phyloP scores from a whole-genome alignment of 352 stramenopile genomes.

The Phytophthora multivora region DNA sequence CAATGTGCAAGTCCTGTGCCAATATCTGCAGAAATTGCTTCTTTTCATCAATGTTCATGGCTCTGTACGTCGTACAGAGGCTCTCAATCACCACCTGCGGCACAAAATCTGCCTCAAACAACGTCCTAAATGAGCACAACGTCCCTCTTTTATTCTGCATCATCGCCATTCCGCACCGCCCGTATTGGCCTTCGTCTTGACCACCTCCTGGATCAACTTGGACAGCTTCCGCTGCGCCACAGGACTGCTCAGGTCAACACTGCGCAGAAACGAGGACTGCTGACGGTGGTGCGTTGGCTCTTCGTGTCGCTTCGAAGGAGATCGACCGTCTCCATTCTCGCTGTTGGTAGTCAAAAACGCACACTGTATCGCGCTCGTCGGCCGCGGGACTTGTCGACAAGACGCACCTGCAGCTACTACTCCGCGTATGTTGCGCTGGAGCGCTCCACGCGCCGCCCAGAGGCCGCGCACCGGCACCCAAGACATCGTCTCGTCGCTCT shows the following conservation, averaged over 20 bases:
- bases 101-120: conserved; percentile 67
- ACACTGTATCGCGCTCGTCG: background rate
- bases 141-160: background rate
- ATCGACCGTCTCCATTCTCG: background rate
- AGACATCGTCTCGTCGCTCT: conserved; percentile 4
- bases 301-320: background rate
- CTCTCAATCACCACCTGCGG: conserved; percentile 72
- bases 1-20: conserved; percentile 73
- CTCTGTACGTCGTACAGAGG: conserved; percentile 65
- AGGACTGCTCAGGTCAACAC: conserved; percentile 48
- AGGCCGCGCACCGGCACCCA: conserved; percentile 8
- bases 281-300: conserved; percentile 18
- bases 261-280: conserved; percentile 55
- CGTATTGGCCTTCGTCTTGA: conserved; percentile 69
- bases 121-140: background rate
- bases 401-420: background rate
- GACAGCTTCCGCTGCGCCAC: conserved; percentile 54
- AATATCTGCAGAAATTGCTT: conserved; percentile 83
- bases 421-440: background rate
- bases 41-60: conserved; percentile 79
- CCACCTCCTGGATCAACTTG: conserved; percentile 71
- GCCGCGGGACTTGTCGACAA: background rate
- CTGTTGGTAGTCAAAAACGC: background rate
- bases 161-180: conserved; percentile 40
- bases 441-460: conserved; percentile 10